phyloP scores from a whole-genome alignment of 768 basidiomycete species.

The Sporobolomyces phaffii region DNA sequence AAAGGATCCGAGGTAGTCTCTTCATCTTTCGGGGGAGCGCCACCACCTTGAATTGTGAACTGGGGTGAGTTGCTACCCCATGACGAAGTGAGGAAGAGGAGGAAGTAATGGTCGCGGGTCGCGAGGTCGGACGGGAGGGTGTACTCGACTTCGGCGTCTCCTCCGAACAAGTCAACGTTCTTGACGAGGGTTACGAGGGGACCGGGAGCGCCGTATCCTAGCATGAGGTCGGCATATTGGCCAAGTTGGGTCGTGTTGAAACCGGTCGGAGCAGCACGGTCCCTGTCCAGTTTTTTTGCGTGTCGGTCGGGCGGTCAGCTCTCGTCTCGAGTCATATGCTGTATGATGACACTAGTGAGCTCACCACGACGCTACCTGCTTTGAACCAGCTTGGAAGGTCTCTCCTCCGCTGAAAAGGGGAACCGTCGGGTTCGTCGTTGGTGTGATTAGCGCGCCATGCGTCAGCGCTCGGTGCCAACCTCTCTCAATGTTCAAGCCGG shows the following conservation, averaged over 20 bases:
- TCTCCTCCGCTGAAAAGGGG: conserved; percentile 8
- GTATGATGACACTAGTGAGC: background rate
- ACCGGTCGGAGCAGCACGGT: conserved; percentile 5
- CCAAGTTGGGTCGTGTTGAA: background rate
- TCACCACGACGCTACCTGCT: conserved; percentile 17
- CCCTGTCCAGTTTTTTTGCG: too few species aligned
- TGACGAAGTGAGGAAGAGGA: conserved; percentile 21
- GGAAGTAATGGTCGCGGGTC: conserved; percentile 15
- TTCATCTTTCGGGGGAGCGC: too few species aligned
- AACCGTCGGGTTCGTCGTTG: too few species aligned
- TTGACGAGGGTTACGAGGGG: conserved; percentile 2
- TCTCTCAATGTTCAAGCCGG: too few species aligned
- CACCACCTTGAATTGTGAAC: too few species aligned
- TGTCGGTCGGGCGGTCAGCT: too few species aligned
- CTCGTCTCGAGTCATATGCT: too few species aligned
- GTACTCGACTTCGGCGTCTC: conserved; percentile 2
- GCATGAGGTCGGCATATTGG: conserved; percentile 14
- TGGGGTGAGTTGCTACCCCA: background rate
- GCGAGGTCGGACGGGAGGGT: conserved; percentile 9
- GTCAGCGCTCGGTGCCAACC: too few species aligned
- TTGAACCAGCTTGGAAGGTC: conserved; percentile 4
- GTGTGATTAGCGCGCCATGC: too few species aligned
- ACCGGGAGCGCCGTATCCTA: conserved; percentile 21
- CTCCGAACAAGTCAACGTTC: background rate
- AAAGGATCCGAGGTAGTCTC: too few species aligned